Evolutionary conservation across 768 basidiomycete genomes (phyloP), one percentile per base, ranked within the genome.

Genomic region (Kondoa malvinella): DNA sequence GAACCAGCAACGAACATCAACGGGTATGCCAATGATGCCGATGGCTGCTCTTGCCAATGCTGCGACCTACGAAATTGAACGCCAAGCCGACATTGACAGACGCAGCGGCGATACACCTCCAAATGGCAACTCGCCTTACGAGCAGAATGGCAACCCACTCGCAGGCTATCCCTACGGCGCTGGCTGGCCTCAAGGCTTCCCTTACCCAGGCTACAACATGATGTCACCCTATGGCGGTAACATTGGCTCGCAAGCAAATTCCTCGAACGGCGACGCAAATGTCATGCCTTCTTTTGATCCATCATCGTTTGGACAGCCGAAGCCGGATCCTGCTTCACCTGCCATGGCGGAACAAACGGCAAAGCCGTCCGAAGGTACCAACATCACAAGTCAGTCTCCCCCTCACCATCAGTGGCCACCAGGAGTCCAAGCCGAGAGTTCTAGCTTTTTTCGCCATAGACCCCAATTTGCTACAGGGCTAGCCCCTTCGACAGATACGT

Each of bases 21-120:
- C 59, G 30, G 57, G 40, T 25, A 58, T 34, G 40, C 69, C 69
- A 8, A 40, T 69, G 15, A 59, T 40, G 33, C 69, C 69, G 2
- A 69, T 69, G 69, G 66, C 69, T 8, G 65, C 66, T 31, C 40
- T 69, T 3, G 69, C 69, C 4, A 65, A 67, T 26, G 69, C 69
- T 21, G 69, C 69, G n/a, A 57, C 67, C 12, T 60, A 66, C 26
- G 69, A 69, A 40, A 67, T 69, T 17, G 67, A 69, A 33, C 57
- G 69, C 60, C 29, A 65, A 67, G 66, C 56, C 40, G 29, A 67
- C 56, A 1, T 69, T 58, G 14, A 56, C 34, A 56, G 59, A 56
- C 40, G 31, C 2, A 40, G 69, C 34, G 61, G 31, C 34, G 57
- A 59, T 65, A 32, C 21, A 3, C 31, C 62, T 26, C 31, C 62